Conservation (phyloP, 495 filamentous ascomycete species). For the Penicillium chermesinum region DNA sequence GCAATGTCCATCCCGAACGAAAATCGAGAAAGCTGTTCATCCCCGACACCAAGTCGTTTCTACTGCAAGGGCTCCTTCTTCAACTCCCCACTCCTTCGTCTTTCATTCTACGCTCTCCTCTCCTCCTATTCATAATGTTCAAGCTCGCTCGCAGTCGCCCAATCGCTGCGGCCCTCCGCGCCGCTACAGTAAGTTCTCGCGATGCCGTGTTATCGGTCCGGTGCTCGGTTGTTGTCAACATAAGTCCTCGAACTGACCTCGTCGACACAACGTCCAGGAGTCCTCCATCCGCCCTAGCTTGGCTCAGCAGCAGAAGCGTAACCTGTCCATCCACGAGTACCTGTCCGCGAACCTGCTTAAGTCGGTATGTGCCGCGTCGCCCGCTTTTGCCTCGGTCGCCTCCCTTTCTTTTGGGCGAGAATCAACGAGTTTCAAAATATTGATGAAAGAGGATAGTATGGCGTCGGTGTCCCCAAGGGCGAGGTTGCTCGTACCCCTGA, state of each 20-base stretch:
- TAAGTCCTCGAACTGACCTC: background rate
- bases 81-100: constrained; percentile 10
- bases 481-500: constrained; percentile 73
- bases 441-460: constrained; percentile 61
- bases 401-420: constrained; percentile 11
- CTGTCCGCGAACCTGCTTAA: constrained; percentile 85
- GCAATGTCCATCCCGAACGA: constrained; percentile 37
- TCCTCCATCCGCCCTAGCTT: constrained; percentile 44
- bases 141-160: constrained; percentile 66
- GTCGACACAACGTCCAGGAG: constrained; percentile 32
- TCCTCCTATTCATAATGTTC: constrained; percentile 54
- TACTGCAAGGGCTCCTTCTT: constrained; percentile 6
- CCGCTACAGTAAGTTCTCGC: constrained; percentile 50
- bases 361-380: constrained; percentile 51
- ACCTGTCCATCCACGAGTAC: constrained; percentile 95
- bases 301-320: constrained; percentile 68
- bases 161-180: constrained; percentile 60
- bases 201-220: constrained; percentile 15
- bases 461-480: constrained; percentile 85
- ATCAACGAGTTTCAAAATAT: constrained; percentile 9
- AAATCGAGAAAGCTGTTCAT: constrained; percentile 41
- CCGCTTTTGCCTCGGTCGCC: constrained; percentile 16
- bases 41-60: constrained; percentile 11
- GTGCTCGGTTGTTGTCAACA: constrained; percentile 7
- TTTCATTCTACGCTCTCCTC: constrained; percentile 26